These are phyloP conservation scores for Fusarium solani-melongenae DNA, from an alignment of 2,329 filamentous ascomycete genomes.

Conservation along the genomic window DNA sequence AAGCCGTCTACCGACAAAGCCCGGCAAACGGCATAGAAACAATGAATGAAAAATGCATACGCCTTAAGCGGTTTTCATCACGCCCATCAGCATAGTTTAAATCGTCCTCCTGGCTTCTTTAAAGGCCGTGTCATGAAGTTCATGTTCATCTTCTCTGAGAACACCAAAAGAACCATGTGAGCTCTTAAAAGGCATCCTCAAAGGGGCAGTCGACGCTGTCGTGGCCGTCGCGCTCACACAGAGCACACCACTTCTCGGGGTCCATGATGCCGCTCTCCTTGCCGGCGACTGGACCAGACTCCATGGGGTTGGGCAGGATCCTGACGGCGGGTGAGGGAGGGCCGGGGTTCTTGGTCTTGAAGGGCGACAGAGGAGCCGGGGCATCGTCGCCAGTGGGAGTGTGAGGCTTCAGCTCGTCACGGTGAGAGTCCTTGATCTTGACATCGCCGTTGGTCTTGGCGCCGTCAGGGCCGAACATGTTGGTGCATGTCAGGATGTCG, in stretches of 20 bases:
- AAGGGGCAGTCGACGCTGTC: constrained; percentile 96
- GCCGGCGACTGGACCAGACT: constrained; percentile 76
- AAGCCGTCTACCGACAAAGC: constrained; percentile 28
- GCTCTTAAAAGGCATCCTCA: constrained; percentile 78
- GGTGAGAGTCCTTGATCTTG: constrained; percentile 48
- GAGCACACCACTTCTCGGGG: constrained; percentile 92
- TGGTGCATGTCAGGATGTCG: constrained; percentile 93
- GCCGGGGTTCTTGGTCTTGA: constrained; percentile 57
- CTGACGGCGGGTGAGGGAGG: constrained; percentile 54
- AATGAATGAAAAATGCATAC: constrained; percentile 26
- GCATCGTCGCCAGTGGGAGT: constrained; percentile 59
- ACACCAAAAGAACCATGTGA: constrained; percentile 12
- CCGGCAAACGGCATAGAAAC: constrained; percentile 22
- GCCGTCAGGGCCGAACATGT: constrained; percentile 76
- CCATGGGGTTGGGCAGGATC: constrained; percentile 70
- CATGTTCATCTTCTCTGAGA: constrained; percentile 14
- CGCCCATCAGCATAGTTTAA: constrained; percentile 37
- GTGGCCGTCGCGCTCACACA: constrained; percentile 96
- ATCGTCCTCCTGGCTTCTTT: constrained; percentile 16
- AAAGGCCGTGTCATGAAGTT: constrained; percentile 32
- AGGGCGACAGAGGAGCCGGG: constrained; percentile 66
- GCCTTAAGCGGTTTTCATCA: constrained; percentile 43
- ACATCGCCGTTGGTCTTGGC: constrained; percentile 47
- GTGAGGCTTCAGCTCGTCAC: constrained; percentile 54
- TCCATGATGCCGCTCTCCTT: constrained; percentile 84